phyloP scores from a whole-genome alignment of 306 rosid species.

The Cucurbita ficifolia region DNA sequence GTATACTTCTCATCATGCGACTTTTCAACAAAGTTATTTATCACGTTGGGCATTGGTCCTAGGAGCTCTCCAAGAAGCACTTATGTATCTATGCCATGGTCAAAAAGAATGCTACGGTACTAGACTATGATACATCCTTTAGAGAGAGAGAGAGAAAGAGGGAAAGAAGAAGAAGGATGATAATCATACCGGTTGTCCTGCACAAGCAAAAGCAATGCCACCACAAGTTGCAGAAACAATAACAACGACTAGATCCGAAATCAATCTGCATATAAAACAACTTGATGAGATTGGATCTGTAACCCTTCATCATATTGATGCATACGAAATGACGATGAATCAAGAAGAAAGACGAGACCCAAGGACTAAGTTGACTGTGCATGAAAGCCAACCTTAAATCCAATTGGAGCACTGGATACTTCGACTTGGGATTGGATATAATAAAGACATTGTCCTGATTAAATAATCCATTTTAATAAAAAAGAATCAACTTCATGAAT shows the following conservation, averaged over 20 bases:
- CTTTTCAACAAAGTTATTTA: neutral
- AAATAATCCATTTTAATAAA: conserved; percentile 11
- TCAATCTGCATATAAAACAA: conserved; percentile 44
- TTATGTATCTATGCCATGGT: neutral
- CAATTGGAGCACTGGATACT: conserved; percentile 82
- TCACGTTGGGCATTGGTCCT: neutral
- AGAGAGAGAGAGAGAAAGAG: neutral
- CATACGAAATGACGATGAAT: conserved; percentile 1
- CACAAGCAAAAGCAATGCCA: conserved; percentile 97
- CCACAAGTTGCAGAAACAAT: conserved; percentile 97
- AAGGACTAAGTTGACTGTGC: neutral
- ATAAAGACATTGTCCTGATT: conserved; percentile 83
- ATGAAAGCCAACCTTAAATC: conserved; percentile 53
- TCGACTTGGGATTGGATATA: conserved; percentile 81
- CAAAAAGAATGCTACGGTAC: neutral
- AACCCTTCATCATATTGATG: conserved; percentile 15
- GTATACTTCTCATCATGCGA: neutral
- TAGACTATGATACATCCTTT: neutral
- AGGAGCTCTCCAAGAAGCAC: neutral
- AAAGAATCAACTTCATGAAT: neutral
- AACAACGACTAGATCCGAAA: conserved; percentile 87
- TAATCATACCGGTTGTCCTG: conserved; percentile 86
- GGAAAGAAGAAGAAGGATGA: conserved; percentile 5
- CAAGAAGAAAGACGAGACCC: neutral
- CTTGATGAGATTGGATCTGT: conserved; percentile 17